phyloP scores from a whole-genome alignment of 257 asterid genomes.

The Rhazya stricta region DNA sequence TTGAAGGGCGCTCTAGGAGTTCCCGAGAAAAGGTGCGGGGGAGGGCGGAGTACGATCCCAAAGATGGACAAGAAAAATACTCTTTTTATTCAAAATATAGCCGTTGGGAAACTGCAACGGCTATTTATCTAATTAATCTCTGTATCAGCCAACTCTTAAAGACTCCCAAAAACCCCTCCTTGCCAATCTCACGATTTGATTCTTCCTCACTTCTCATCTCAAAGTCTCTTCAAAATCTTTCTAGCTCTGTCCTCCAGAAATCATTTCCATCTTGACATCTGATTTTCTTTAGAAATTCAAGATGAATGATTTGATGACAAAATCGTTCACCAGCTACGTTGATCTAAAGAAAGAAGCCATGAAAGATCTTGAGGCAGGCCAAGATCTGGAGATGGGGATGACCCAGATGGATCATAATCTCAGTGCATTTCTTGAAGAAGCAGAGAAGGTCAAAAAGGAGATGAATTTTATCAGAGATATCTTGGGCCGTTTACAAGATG shows the following conservation, averaged over 20 bases:
- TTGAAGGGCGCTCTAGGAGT: too few species aligned
- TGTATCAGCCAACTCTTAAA: slow-evolving; percentile 21
- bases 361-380: slow-evolving; percentile 54
- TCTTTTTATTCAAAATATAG: slow-evolving; percentile 23
- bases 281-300: not conserved
- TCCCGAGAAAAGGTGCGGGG: not conserved
- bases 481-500: slow-evolving; percentile 44
- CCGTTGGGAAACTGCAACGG: slow-evolving; percentile 55
- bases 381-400: slow-evolving; percentile 63
- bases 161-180: not conserved
- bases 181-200: not conserved
- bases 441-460: slow-evolving; percentile 61
- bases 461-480: slow-evolving; percentile 66
- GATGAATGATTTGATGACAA: slow-evolving; percentile 93
- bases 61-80: not conserved
- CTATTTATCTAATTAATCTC: slow-evolving; percentile 27
- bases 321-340: slow-evolving; percentile 87
- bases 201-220: not conserved
- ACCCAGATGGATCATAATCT: slow-evolving; percentile 55
- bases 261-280: not conserved
- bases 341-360: slow-evolving; percentile 83
- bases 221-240: slow-evolving; percentile 7
- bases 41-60: not conserved
- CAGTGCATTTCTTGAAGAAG: slow-evolving; percentile 65
- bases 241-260: not conserved